phyloP scores from a whole-genome alignment of 1,139 yeast genomes.

The Chernovozyma sophiae-reginae region DNA sequence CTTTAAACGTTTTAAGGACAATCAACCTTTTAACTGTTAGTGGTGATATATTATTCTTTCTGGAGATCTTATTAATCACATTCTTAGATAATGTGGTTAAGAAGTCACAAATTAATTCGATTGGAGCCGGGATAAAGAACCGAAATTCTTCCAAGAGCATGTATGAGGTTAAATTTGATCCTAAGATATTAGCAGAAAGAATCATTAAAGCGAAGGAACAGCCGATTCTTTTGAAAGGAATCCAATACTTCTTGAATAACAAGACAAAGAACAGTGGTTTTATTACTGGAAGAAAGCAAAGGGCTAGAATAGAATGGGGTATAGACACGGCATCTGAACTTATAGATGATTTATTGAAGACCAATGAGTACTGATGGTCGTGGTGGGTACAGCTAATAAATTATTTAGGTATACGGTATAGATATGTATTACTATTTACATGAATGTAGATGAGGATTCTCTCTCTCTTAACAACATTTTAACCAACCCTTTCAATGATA shows the following conservation, averaged over 20 bases:
- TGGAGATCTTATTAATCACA: conserved; percentile 70
- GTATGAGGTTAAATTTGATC: conserved; percentile 46
- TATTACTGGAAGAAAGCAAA: conserved; percentile 56
- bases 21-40: conserved; percentile 73
- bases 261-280: conserved; percentile 49
- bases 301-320: conserved; percentile 69
- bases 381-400: too few species aligned
- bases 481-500: conserved; percentile 23
- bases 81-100: conserved; percentile 65
- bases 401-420: too few species aligned
- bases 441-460: too few species aligned
- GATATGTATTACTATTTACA: too few species aligned
- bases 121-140: conserved; percentile 39
- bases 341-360: conserved; percentile 39
- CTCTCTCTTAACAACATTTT: too few species aligned
- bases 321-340: conserved; percentile 51
- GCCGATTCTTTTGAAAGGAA: conserved; percentile 60
- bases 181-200: conserved; percentile 49
- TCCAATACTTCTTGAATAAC: conserved; percentile 63
- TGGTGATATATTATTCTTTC: conserved; percentile 59
- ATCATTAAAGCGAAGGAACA: conserved; percentile 63
- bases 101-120: conserved; percentile 51
- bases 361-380: not conserved
- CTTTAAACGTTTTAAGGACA: conserved; percentile 68
- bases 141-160: conserved; percentile 27